These are phyloP conservation scores for Xylaria sp. DNA, from an alignment of 2,329 filamentous ascomycete genomes.

Conservation along the genomic window DNA sequence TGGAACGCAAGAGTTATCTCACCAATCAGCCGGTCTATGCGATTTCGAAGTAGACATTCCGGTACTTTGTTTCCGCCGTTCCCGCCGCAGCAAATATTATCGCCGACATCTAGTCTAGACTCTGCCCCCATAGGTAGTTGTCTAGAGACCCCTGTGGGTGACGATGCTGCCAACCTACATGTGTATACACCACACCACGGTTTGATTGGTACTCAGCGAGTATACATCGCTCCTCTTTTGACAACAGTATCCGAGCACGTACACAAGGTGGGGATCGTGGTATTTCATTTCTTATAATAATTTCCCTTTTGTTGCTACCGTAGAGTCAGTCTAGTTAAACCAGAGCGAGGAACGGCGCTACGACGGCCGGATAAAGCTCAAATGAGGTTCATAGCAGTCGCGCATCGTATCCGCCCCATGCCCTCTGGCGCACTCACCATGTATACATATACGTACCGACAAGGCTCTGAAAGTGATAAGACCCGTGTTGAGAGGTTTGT, in stretches of 20 bases:
- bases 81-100: constrained; percentile 4
- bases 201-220: not conserved
- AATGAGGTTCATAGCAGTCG: not conserved
- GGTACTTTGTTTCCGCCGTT: constrained; percentile 12
- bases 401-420: not conserved
- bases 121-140: not conserved
- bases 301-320: not conserved
- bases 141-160: not conserved
- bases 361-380: not conserved
- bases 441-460: not conserved
- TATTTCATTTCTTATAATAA: no score
- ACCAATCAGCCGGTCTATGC: not conserved
- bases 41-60: not conserved
- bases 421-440: no score
- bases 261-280: no score
- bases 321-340: not conserved
- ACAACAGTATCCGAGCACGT: no score
- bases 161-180: not conserved
- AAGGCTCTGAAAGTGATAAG: not conserved
- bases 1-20: not conserved
- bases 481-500: constrained; percentile 17
- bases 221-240: not conserved
- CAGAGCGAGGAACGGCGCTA: not conserved
- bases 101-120: constrained; percentile 10
- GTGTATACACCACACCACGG: not conserved